Evolutionary conservation across 805 yeast species (phyloP).

Genomic region (Metschnikowia matae): DNA sequence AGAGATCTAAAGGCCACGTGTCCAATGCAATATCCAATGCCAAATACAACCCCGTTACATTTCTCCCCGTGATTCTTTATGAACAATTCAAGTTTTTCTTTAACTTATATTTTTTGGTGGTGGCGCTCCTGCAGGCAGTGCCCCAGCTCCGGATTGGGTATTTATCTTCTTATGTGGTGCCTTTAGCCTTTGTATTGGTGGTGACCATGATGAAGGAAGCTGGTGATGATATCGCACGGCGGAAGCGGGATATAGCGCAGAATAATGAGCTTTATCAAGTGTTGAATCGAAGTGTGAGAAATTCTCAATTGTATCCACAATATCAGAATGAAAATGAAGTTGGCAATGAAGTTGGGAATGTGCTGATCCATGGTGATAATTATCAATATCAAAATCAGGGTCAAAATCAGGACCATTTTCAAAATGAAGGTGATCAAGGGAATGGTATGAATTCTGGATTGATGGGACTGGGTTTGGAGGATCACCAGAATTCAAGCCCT

Average conservation of each 20-base stretch:
- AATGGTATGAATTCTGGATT: no score
- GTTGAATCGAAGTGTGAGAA: slow-evolving; percentile 26
- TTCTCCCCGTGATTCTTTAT: slow-evolving; percentile 82
- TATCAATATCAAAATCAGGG: no score
- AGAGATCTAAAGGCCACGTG: slow-evolving; percentile 31
- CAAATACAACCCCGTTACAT: slow-evolving; percentile 82
- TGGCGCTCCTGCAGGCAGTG: slow-evolving; percentile 88
- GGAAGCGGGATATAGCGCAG: slow-evolving; percentile 86
- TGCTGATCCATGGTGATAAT: no score
- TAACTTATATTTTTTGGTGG: slow-evolving; percentile 85
- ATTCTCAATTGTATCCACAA: no score
- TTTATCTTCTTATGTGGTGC: slow-evolving; percentile 87
- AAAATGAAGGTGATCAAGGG: no score
- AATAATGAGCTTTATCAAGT: slow-evolving; percentile 81
- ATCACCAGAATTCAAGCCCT: no score
- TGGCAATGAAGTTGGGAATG: no score
- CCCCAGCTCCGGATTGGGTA: slow-evolving; percentile 92
- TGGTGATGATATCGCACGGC: slow-evolving; percentile 84
- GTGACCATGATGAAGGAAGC: slow-evolving; percentile 97
- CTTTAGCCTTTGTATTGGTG: slow-evolving; percentile 84
- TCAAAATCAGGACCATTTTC: no score
- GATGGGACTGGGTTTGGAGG: no score
- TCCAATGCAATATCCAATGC: slow-evolving; percentile 90
- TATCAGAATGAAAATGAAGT: no score
- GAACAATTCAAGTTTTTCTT: slow-evolving; percentile 97